phyloP scores from a whole-genome alignment of 495 filamentous ascomycete genomes.

The Clohesyomyces aquaticus region DNA sequence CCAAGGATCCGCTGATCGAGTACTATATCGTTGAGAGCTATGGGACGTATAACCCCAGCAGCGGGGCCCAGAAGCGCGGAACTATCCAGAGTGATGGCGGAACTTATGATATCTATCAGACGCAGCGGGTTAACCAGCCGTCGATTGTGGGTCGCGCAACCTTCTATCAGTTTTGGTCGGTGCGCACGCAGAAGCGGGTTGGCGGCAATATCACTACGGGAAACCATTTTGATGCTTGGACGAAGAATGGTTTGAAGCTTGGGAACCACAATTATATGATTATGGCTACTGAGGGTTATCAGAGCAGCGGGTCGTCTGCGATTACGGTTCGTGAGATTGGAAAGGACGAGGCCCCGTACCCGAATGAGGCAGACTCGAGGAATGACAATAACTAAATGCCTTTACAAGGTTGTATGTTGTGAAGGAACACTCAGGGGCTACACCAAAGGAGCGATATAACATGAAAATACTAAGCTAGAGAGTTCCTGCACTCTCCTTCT shows the following conservation, averaged over 20 bases:
- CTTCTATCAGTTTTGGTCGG: conserved; percentile 65
- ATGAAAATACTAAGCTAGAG: conserved; percentile 22
- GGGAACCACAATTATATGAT: conserved; percentile 48
- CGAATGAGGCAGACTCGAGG: conserved; percentile 30
- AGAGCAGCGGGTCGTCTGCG: conserved; percentile 51
- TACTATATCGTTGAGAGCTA: conserved; percentile 67
- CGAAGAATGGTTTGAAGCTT: conserved; percentile 45
- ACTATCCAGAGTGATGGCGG: conserved; percentile 33
- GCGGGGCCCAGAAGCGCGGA: conserved; percentile 35
- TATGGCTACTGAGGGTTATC: conserved; percentile 58
- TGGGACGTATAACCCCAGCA: conserved; percentile 58
- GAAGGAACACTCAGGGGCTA: conserved; percentile 22
- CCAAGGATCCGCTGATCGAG: conserved; percentile 62
- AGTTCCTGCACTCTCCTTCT: too few species aligned
- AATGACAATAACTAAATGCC: conserved; percentile 32
- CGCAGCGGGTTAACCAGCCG: conserved; percentile 46
- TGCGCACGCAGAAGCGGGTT: conserved; percentile 58
- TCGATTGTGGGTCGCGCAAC: conserved; percentile 62
- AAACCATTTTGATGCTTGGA: conserved; percentile 48
- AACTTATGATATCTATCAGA: conserved; percentile 37
- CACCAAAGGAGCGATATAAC: conserved; percentile 25
- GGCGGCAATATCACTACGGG: conserved; percentile 57
- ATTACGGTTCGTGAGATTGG: conserved; percentile 45
- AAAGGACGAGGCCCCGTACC: conserved; percentile 27
- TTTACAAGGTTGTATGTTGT: conserved; percentile 33